Percentiles rank a stretch among this genome's conserved stretches.
Evolutionary conservation across 805 yeast genomes (phyloP).

Genomic region (Kregervanrija pseudodelftensis): DNA sequence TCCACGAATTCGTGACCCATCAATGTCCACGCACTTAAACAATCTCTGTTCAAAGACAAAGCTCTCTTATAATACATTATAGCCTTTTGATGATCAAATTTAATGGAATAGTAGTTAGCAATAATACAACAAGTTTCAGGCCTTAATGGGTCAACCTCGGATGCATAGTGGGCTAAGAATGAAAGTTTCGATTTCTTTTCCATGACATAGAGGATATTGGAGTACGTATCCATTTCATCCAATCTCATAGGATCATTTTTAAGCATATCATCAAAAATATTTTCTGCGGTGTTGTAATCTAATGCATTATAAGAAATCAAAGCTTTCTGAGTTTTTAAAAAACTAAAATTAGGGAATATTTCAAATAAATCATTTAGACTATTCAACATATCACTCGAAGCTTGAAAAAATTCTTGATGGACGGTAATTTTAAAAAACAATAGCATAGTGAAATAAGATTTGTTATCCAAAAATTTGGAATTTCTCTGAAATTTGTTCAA

Average conservation of each 20-base stretch:
- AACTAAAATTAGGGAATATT: conserved; percentile 66
- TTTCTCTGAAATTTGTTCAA: conserved; percentile 32
- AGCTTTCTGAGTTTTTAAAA: conserved; percentile 76
- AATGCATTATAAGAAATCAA: conserved; percentile 74
- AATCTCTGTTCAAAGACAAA: conserved; percentile 66
- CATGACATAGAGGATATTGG: conserved; percentile 93
- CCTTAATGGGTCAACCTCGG: conserved; percentile 74
- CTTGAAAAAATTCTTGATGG: conserved; percentile 75
- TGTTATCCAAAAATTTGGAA: conserved; percentile 25
- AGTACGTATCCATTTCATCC: conserved; percentile 87
- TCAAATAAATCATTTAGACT: conserved; percentile 42
- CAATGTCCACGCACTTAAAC: conserved; percentile 91
- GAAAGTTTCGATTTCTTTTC: conserved; percentile 81
- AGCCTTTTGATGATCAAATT: conserved; percentile 92
- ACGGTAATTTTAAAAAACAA: conserved; percentile 57
- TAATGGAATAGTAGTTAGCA: conserved; percentile 88
- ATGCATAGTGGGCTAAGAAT: conserved; percentile 77
- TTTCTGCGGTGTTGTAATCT: conserved; percentile 77
- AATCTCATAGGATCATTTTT: conserved; percentile 73
- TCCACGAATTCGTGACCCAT: conserved; percentile 99
- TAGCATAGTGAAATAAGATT: conserved; percentile 25
- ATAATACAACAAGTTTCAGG: conserved; percentile 93
- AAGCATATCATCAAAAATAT: conserved; percentile 68
- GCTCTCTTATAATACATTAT: conserved; percentile 91
- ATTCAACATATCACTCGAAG: conserved; percentile 42